A percentile compares a stretch with the other conserved stretches of the same genome.
These are phyloP conservation scores for Aurifilum marmelostoma DNA, from an alignment of 2,329 filamentous ascomycete genomes.

Conservation along the genomic window DNA sequence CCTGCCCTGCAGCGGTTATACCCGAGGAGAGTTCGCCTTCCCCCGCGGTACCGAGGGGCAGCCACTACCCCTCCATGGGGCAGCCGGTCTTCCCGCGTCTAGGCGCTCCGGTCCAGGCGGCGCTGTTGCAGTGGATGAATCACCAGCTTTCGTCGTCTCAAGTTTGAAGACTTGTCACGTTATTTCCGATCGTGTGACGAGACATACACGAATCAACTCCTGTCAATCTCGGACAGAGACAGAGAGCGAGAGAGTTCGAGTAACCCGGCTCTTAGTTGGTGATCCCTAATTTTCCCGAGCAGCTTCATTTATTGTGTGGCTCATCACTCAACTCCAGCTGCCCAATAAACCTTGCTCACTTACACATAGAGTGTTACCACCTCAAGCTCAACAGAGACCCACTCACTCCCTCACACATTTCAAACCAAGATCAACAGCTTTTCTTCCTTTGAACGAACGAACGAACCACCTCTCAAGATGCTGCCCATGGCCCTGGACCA, in stretches of 20 bases:
- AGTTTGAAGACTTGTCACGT: background rate
- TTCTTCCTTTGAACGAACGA: too few relatives aligned
- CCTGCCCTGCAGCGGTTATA: background rate
- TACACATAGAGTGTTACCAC: background rate
- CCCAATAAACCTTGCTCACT: background rate
- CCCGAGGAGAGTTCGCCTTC: background rate
- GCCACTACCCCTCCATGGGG: background rate
- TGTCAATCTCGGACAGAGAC: too few relatives aligned
- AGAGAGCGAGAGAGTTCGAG: too few relatives aligned
- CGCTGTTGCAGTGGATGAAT: conserved; percentile 1
- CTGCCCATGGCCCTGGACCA: conserved; percentile 38
- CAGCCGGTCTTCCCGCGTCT: background rate
- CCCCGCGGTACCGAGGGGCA: background rate
- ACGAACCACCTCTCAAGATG: conserved; percentile 12
- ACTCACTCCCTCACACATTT: background rate
- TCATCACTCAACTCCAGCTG: background rate
- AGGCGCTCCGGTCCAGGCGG: background rate
- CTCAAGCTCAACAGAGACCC: background rate
- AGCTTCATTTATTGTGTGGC: too few relatives aligned
- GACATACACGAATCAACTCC: background rate
- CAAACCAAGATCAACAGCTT: background rate
- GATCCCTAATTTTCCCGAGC: too few relatives aligned
- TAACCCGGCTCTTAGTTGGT: too few relatives aligned
- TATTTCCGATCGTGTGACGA: background rate
- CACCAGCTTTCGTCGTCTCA: background rate